A percentile compares a stretch with the other conserved stretches of the same genome.
phyloP scores from a whole-genome alignment of 108 stramenopile species.

The Epithemia pelagica region DNA sequence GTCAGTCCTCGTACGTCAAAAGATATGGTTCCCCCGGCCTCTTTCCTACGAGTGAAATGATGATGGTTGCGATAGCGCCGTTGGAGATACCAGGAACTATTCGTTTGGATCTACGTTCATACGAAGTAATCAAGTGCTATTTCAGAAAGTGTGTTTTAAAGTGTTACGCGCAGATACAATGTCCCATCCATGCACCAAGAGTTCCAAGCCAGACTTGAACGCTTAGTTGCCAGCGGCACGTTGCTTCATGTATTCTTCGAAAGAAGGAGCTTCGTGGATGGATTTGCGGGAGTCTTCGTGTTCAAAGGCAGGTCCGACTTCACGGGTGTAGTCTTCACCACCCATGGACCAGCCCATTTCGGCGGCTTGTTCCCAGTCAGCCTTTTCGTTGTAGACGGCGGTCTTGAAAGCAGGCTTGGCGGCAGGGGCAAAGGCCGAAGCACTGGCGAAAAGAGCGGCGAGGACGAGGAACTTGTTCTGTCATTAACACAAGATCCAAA shows the following conservation, averaged over 20 bases:
- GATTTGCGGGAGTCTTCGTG: constrained; percentile 80
- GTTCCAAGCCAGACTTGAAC: no score
- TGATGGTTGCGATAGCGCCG: no score
- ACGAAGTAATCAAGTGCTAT: no score
- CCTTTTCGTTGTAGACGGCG: constrained; percentile 9
- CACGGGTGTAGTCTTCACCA: constrained; percentile 76
- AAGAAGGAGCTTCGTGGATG: constrained; percentile 74
- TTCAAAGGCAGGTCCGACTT: constrained; percentile 45
- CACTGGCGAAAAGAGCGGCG: constrained; percentile 13
- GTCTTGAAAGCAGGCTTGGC: constrained; percentile 11
- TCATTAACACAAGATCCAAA: no score
- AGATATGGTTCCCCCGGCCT: no score
- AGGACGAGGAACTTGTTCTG: constrained; percentile 13
- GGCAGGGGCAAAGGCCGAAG: constrained; percentile 19
- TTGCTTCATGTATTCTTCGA: constrained; percentile 84
- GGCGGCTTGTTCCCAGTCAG: constrained; percentile 8
- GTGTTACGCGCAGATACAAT: no score
- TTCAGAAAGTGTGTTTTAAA: no score
- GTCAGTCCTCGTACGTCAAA: no score
- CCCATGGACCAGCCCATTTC: constrained; percentile 39
- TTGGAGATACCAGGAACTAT: no score
- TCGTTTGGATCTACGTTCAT: no score
- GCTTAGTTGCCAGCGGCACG: constrained; percentile 13
- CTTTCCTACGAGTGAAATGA: no score
- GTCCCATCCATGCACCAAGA: no score